A percentile compares a stretch with the other conserved stretches of the same genome.
phyloP scores from a whole-genome alignment of 163 green algal species.

The Smithsoniella earleae region DNA sequence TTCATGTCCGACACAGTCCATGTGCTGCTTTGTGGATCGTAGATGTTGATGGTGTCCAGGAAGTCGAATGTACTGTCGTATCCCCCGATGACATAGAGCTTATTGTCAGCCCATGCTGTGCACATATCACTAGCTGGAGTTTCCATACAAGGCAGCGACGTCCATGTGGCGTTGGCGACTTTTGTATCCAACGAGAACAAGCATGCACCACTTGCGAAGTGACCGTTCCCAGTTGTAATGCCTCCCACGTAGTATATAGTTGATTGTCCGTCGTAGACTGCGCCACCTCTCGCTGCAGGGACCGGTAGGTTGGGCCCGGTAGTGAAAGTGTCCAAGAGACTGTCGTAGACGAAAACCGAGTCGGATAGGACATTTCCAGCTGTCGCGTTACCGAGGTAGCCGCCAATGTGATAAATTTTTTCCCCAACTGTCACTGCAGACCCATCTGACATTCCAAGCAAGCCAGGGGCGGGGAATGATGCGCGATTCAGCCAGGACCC shows the following conservation, averaged over 20 bases:
- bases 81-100: constrained; percentile 9
- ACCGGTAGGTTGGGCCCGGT: background rate
- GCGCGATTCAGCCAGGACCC: constrained; percentile 3
- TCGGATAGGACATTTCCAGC: background rate
- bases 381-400: background rate
- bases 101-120: constrained; percentile 1
- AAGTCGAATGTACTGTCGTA: background rate
- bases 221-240: background rate
- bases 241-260: constrained; percentile 16
- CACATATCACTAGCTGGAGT: background rate
- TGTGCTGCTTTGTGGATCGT: constrained; percentile 3
- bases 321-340: constrained; percentile 2
- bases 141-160: background rate
- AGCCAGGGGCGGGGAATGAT: constrained; percentile 1
- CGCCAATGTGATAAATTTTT: constrained; percentile 7
- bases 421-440: constrained; percentile 4
- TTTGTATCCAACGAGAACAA: constrained; percentile 1
- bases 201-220: background rate
- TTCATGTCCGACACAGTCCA: background rate
- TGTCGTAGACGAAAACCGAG: background rate
- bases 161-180: constrained; percentile 1
- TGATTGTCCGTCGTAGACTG: background rate
- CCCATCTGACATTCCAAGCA: constrained; percentile 20
- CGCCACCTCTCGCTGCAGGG: background rate
- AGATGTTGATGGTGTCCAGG: constrained; percentile 12